A percentile compares a stretch with the other conserved stretches of the same genome.
These are phyloP conservation scores for Ambispora gerdemannii DNA, from an alignment of 192 early-diverging fungal genomes.

Conservation along the genomic window DNA sequence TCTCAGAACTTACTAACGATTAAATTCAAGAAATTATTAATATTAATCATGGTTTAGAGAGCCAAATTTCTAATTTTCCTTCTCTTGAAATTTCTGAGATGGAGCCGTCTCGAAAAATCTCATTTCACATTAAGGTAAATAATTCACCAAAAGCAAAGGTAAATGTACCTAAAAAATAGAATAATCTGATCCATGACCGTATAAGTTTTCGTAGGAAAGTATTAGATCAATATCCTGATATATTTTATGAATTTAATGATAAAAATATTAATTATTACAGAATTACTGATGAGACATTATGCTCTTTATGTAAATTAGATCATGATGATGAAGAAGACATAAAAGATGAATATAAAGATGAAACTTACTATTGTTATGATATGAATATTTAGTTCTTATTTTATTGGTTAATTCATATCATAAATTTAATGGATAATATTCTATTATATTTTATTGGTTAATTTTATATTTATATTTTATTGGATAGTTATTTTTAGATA, in stretches of 20 bases:
- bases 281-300: slow-evolving; percentile 14
- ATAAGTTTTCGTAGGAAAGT: slow-evolving; percentile 12
- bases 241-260: slow-evolving; percentile 15
- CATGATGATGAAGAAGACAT: slow-evolving; percentile 16
- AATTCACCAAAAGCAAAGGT: no score
- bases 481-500: no score
- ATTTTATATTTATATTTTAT: no score
- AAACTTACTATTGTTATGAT: slow-evolving; percentile 26
- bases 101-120: slow-evolving; percentile 7
- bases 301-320: slow-evolving; percentile 21
- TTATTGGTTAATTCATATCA: no score
- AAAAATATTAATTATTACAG: slow-evolving; percentile 15
- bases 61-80: neutral
- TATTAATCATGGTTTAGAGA: slow-evolving; percentile 8
- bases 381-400: no score
- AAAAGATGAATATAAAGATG: slow-evolving; percentile 21
- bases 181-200: neutral
- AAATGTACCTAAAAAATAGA: slow-evolving; percentile 11
- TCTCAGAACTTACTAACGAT: slow-evolving; percentile 19
- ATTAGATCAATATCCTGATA: slow-evolving; percentile 20
- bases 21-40: slow-evolving; percentile 9
- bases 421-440: no score
- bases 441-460: no score
- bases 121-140: no score
- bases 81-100: slow-evolving; percentile 1